Evolutionary conservation across 768 basidiomycete species (phyloP).

Genomic region (Hirschioporus abietinus): DNA sequence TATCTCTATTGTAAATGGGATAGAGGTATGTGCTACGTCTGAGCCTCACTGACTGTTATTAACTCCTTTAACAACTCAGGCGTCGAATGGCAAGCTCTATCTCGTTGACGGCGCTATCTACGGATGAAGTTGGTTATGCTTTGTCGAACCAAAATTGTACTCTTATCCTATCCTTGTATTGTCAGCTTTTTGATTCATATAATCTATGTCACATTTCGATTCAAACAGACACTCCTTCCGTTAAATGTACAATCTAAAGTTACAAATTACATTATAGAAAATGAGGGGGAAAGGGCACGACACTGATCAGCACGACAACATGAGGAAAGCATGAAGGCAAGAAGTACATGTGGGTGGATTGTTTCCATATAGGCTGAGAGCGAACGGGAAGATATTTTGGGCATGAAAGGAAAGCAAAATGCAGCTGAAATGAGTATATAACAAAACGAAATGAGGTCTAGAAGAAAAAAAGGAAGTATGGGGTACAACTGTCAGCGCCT

Average conservation of each 20-base stretch:
- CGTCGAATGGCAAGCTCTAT: slow-evolving; percentile 52
- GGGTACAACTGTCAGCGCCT: background rate
- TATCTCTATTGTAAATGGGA: slow-evolving; percentile 50
- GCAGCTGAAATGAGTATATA: background rate
- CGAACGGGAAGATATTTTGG: background rate
- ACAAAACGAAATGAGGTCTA: background rate
- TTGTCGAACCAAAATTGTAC: background rate
- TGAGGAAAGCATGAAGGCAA: background rate
- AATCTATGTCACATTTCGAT: background rate
- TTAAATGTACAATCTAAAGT: background rate
- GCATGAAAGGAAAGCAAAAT: background rate
- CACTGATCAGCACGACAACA: background rate
- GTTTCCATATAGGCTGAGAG: background rate
- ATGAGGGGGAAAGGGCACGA: background rate
- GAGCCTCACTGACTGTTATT: background rate
- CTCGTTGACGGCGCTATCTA: slow-evolving; percentile 49
- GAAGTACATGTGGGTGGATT: background rate
- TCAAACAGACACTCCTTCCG: background rate
- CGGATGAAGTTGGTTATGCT: background rate
- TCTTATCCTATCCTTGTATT: background rate
- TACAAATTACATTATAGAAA: background rate
- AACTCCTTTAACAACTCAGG: slow-evolving; percentile 28
- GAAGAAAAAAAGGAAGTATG: background rate
- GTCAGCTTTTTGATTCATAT: background rate
- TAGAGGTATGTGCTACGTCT: slow-evolving; percentile 42